These are phyloP conservation scores for Fraxinus ornus DNA, from an alignment of 305 asterid genomes.

Conservation along the genomic window DNA sequence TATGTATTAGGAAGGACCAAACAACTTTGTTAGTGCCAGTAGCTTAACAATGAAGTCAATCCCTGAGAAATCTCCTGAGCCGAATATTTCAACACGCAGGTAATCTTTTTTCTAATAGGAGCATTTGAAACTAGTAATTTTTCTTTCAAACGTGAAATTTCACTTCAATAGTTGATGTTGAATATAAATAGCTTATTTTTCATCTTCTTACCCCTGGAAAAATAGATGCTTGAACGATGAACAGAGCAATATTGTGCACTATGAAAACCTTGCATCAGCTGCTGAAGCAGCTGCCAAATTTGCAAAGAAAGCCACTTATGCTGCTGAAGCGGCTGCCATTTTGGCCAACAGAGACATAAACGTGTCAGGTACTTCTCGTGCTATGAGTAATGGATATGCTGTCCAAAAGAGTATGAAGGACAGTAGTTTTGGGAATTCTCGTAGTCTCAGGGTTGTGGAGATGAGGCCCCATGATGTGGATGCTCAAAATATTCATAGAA, in stretches of 20 bases:
- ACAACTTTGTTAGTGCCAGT: conserved; percentile 62
- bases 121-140: not conserved
- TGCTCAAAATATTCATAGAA: conserved; percentile 36
- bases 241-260: conserved; percentile 35
- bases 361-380: conserved; percentile 32
- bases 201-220: not conserved
- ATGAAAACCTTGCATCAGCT: conserved; percentile 68
- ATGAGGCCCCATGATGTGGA: conserved; percentile 23
- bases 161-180: not conserved
- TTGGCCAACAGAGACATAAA: conserved; percentile 46
- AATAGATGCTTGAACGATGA: conserved; percentile 29
- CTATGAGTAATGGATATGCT: conserved; percentile 27
- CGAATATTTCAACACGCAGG: conserved; percentile 47
- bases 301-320: conserved; percentile 73
- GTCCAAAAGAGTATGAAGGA: conserved; percentile 28
- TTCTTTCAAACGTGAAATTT: not conserved
- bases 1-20: conserved; percentile 67
- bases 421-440: conserved; percentile 27
- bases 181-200: not conserved
- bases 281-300: conserved; percentile 82
- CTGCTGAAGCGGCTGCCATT: conserved; percentile 82
- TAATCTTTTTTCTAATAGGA: conserved; percentile 20
- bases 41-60: conserved; percentile 63
- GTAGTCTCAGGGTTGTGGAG: conserved; percentile 16
- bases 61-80: conserved; percentile 41